phyloP scores from a whole-genome alignment of 2,329 filamentous ascomycete species.

The Trichoderma lentiforme region DNA sequence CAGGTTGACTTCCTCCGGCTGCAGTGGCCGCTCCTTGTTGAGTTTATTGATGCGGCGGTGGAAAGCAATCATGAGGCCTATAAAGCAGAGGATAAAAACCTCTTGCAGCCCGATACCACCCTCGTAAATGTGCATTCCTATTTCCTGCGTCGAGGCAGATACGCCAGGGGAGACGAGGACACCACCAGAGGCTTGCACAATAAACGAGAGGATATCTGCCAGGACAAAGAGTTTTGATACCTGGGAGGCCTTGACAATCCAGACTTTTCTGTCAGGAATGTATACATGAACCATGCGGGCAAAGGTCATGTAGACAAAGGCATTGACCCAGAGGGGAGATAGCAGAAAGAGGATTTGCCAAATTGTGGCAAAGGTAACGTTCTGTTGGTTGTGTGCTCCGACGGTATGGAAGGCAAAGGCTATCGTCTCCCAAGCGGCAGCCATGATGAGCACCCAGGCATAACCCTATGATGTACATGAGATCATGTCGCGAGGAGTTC shows the following conservation, averaged over 20 bases:
- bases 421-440: background rate
- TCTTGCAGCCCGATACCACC: background rate
- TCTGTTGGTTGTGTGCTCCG: conserved; percentile 1
- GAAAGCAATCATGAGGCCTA: conserved; percentile 1
- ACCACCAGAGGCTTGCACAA: background rate
- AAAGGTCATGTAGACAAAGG: conserved; percentile 12
- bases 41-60: background rate
- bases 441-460: conserved; percentile 2
- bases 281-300: conserved; percentile 2
- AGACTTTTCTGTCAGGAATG: background rate
- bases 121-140: conserved; percentile 7
- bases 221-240: background rate
- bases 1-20: background rate
- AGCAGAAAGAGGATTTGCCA: conserved; percentile 6
- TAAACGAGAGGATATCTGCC: background rate
- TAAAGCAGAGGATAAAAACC: background rate
- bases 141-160: background rate
- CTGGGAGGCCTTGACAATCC: background rate
- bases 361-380: background rate
- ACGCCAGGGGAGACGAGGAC: background rate
- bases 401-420: background rate
- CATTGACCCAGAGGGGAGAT: conserved; percentile 2
- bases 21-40: background rate
- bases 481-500: background rate
- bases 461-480: background rate